Conservation (phyloP, 768 basidiomycete genomes). For the Suillus plorans region DNA sequence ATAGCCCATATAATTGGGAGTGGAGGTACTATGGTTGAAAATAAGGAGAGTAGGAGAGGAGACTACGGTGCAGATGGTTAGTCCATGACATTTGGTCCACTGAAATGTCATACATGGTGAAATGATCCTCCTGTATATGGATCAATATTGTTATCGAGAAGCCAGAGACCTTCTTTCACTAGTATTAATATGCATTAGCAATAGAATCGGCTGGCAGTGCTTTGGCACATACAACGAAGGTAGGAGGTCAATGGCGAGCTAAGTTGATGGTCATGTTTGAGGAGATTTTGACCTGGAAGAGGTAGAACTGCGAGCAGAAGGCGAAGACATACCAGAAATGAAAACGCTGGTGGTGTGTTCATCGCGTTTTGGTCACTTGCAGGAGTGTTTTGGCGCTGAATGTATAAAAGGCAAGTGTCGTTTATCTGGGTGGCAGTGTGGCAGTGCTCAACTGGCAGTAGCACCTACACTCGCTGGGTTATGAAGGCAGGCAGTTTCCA, state of each 20-base stretch:
- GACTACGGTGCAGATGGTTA: constrained; percentile 50
- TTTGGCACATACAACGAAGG: constrained; percentile 58
- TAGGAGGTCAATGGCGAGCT: constrained; percentile 82
- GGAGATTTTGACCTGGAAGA: constrained; percentile 38
- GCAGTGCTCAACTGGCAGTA: not conserved
- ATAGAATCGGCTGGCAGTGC: not conserved
- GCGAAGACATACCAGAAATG: constrained; percentile 45
- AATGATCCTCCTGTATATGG: constrained; percentile 88
- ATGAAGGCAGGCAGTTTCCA: not conserved
- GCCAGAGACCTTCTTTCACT: constrained; percentile 91
- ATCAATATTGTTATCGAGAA: constrained; percentile 73
- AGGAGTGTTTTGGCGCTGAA: not conserved
- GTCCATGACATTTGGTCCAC: not conserved
- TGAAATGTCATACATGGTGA: constrained; percentile 63
- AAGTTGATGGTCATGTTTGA: constrained; percentile 74
- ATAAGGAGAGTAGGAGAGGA: constrained; percentile 73
- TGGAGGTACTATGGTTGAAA: constrained; percentile 65
- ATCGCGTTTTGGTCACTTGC: not conserved
- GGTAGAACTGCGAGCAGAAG: constrained; percentile 53
- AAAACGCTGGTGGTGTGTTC: constrained; percentile 27
- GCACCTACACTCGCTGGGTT: not conserved
- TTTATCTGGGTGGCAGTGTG: not conserved
- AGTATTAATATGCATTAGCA: constrained; percentile 17
- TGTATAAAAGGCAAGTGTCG: not conserved
- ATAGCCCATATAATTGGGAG: constrained; percentile 69